Base-by-base conservation (phyloP, 73 alveolate genomes). In the Paramecium sexaurelia region DNA sequence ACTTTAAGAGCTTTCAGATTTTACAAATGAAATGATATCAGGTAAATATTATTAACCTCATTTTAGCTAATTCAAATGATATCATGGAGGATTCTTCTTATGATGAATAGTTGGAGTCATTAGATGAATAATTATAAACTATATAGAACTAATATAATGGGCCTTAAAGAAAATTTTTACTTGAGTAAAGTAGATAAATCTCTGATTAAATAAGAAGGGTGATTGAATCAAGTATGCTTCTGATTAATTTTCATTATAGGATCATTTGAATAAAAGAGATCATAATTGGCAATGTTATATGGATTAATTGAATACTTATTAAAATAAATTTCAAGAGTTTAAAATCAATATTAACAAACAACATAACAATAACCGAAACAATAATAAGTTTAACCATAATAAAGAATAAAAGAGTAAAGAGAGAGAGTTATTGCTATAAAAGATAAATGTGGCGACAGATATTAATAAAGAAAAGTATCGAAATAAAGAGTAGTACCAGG, bases 251-350 rank as follows among this genome's bases (percentile, higher is more conserved):
- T 71, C 33, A n/a, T 15, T 17, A n/a, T 33, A 35, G 56, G 55
- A 71, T 33, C 86, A 35, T 40, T 40, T 9, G 86, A 71, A 37
- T 71, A 71, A n/a, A 71, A 37, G 56, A 71, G 56, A 71, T 32
- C 86, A 4, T 20, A 71, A 71, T 71, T 71, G 43, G 86, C 86
- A 71, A 71, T 71, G 86, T 71, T 71, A 36, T 35, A 37, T n/a
- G 86, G 86, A 35, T 71, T 71, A 17, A 71, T 71, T 71, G 86
- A 71, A 71, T 71, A 71, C 15, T 71, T 71, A 71, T n/a, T 71
- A 3, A 35, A 32, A 71, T 17, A 32, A 35, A 71, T 71, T 33
- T 29, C 56, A 3, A 71, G 86, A 71, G 57, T 71, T 24, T 35
- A 37, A 71, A 40, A 36, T 33, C 43, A 71, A 71, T 71, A 33